Percentiles rank a stretch among this genome's conserved stretches.
Evolutionary conservation across 1,139 yeast species (phyloP).

Genomic region (Zygoascus sp.): DNA sequence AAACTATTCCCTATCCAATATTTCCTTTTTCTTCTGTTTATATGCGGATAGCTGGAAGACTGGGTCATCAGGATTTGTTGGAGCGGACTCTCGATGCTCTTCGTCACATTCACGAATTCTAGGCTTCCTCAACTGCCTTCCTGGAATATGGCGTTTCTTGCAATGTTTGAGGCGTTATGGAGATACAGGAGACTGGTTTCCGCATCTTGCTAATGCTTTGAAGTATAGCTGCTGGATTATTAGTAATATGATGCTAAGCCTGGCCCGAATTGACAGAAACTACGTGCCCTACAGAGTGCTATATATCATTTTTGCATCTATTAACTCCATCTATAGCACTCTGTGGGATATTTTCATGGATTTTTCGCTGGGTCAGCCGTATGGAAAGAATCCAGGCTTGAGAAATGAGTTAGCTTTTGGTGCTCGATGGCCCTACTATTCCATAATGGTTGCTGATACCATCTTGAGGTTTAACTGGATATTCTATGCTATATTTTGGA

Average conservation of each 20-base stretch:
- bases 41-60: slow-evolving; percentile 63
- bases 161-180: slow-evolving; percentile 89
- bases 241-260: slow-evolving; percentile 71
- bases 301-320: slow-evolving; percentile 66
- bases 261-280: slow-evolving; percentile 60
- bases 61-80: slow-evolving; percentile 32
- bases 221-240: slow-evolving; percentile 66
- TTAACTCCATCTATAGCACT: slow-evolving; percentile 66
- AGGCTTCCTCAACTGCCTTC: slow-evolving; percentile 81
- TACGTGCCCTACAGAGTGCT: slow-evolving; percentile 46
- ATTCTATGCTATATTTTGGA: slow-evolving; percentile 64
- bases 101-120: slow-evolving; percentile 66
- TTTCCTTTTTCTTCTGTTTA: slow-evolving; percentile 79
- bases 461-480: slow-evolving; percentile 85
- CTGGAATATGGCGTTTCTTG: slow-evolving; percentile 83
- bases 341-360: slow-evolving; percentile 94
- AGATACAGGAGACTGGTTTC: slow-evolving; percentile 94
- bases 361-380: slow-evolving; percentile 86
- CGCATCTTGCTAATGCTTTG: slow-evolving; percentile 87
- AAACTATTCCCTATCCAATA: slow-evolving; percentile 81
- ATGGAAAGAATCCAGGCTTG: slow-evolving; percentile 54
- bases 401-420: slow-evolving; percentile 68
- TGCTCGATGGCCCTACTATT: slow-evolving; percentile 59
- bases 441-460: slow-evolving; percentile 69
- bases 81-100: slow-evolving; percentile 55